Percentiles rank a stretch among this genome's conserved stretches.
phyloP scores from a whole-genome alignment of 768 basidiomycete genomes.

The Tremella yokohamensis region DNA sequence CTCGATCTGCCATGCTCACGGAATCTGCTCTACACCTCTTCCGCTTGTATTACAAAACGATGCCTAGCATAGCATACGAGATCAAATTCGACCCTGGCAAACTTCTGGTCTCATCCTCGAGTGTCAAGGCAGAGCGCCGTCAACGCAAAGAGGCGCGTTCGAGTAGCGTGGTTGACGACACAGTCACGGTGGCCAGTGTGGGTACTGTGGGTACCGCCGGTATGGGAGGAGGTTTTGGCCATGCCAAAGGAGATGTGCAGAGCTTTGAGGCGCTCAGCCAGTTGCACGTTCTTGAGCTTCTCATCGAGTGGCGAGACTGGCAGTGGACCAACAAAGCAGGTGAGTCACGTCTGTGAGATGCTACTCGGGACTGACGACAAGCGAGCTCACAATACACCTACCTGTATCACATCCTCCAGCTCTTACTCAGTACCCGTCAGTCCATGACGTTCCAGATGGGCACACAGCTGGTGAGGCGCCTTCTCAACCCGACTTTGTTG shows the following conservation, averaged over 20 bases:
- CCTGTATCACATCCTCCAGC: constrained; percentile 67
- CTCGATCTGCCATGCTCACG: constrained; percentile 57
- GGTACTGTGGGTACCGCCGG: constrained; percentile 45
- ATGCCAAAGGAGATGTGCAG: constrained; percentile 47
- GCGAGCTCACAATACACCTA: constrained; percentile 58
- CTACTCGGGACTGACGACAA: constrained; percentile 8
- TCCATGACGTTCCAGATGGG: constrained; percentile 58
- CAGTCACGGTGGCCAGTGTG: constrained; percentile 40
- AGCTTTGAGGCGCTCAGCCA: constrained; percentile 63
- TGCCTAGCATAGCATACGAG: constrained; percentile 72
- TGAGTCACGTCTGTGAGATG: constrained; percentile 45
- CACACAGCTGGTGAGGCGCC: constrained; percentile 60
- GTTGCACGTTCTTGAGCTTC: constrained; percentile 69
- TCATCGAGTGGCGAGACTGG: constrained; percentile 77
- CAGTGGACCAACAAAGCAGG: constrained; percentile 71
- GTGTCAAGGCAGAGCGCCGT: constrained; percentile 44
- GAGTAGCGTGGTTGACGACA: constrained; percentile 43
- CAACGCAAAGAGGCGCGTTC: constrained; percentile 46
- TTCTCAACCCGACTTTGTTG: constrained; percentile 69
- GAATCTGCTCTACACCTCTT: constrained; percentile 77
- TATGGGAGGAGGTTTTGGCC: constrained; percentile 52
- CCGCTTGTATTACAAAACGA: constrained; percentile 75
- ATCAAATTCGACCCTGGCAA: constrained; percentile 83
- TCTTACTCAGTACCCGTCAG: constrained; percentile 58
- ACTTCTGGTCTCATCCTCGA: constrained; percentile 59